phyloP scores from a whole-genome alignment of 2,329 filamentous ascomycete genomes.

The Biscogniauxia mediterranea region DNA sequence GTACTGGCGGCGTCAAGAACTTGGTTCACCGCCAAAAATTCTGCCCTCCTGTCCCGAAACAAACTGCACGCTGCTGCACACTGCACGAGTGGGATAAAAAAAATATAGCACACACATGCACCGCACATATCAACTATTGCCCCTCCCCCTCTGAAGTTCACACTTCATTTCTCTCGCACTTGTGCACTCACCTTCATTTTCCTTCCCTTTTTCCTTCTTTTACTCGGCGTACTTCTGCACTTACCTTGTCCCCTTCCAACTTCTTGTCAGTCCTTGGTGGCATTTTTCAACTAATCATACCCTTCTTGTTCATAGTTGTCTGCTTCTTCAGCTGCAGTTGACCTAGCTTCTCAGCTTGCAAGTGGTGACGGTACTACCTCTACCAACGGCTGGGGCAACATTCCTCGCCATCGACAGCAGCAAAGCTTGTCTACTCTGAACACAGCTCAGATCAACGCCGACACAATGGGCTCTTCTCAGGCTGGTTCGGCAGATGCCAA shows the following conservation, averaged over 20 bases:
- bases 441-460: constrained; percentile 36
- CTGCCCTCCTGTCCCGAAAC: background rate
- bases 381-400: constrained; percentile 57
- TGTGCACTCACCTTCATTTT: background rate
- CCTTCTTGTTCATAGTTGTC: constrained; percentile 60
- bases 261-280: constrained; percentile 8
- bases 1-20: background rate
- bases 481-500: constrained; percentile 42
- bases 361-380: constrained; percentile 48
- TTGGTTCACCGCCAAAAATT: background rate
- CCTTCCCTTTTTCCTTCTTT: background rate
- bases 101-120: background rate
- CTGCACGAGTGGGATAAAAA: background rate
- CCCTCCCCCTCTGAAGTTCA: background rate
- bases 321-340: constrained; percentile 76
- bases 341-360: constrained; percentile 70
- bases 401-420: constrained; percentile 67
- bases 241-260: background rate
- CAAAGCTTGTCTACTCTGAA: constrained; percentile 54
- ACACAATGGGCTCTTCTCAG: constrained; percentile 38
- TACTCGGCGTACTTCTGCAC: background rate
- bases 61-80: background rate
- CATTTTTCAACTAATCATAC: constrained; percentile 26
- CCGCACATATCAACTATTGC: background rate
- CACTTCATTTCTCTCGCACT: background rate